Conservation (phyloP, 495 filamentous ascomycete species). For the Viridothelium virens region DNA sequence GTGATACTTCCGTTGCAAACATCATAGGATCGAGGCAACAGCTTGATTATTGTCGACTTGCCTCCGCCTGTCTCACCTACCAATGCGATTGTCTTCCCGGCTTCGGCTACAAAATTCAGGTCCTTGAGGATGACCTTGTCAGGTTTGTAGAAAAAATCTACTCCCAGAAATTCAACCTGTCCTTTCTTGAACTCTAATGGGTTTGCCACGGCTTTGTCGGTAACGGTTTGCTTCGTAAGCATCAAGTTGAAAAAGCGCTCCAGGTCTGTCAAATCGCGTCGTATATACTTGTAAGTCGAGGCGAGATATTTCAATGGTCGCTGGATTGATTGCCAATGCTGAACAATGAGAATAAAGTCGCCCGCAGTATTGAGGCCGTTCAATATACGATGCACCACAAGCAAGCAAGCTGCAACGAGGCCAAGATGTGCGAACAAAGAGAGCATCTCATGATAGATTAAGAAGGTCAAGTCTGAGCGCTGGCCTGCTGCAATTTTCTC, state of each 20-base stretch:
- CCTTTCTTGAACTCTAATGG: constrained; percentile 52
- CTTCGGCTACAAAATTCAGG: constrained; percentile 48
- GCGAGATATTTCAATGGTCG: constrained; percentile 59
- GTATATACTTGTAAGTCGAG: constrained; percentile 46
- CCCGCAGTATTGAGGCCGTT: constrained; percentile 52
- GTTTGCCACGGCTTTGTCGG: constrained; percentile 48
- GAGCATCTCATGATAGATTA: constrained; percentile 42
- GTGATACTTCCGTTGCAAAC: constrained; percentile 52
- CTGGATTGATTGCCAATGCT: constrained; percentile 53
- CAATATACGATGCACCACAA: constrained; percentile 61
- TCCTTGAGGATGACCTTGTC: constrained; percentile 58
- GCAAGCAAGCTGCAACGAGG: constrained; percentile 52
- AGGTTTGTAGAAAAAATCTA: constrained; percentile 64
- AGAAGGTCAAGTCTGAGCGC: constrained; percentile 28
- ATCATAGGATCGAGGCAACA: constrained; percentile 63
- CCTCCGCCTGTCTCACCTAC: constrained; percentile 72
- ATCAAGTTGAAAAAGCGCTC: constrained; percentile 67
- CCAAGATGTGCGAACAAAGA: constrained; percentile 55
- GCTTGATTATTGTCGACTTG: constrained; percentile 68
- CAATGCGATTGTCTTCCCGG: constrained; percentile 61
- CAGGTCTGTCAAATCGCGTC: constrained; percentile 57
- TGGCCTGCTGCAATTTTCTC: constrained; percentile 25
- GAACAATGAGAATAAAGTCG: constrained; percentile 60
- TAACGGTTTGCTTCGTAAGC: constrained; percentile 55
- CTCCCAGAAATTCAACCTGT: constrained; percentile 54